phyloP scores from a whole-genome alignment of 257 asterid species.

The Rehmannia glutinosa region DNA sequence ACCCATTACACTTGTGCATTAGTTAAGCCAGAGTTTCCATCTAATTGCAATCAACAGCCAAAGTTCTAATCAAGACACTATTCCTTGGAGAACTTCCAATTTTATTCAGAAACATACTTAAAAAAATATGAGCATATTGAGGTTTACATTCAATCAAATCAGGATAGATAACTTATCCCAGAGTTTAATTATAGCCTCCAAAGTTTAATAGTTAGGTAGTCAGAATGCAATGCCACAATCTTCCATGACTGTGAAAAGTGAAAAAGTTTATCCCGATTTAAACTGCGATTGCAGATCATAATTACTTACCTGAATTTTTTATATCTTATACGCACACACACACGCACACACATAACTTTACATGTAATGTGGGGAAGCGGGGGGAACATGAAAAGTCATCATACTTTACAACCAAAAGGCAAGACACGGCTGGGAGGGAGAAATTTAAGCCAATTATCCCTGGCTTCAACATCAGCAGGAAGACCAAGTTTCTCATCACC shows the following conservation, averaged over 20 bases:
- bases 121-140: background rate
- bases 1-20: background rate
- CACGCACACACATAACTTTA: background rate
- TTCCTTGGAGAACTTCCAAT: background rate
- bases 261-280: background rate
- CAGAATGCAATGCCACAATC: background rate
- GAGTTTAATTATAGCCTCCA: background rate
- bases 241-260: background rate
- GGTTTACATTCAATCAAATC: background rate
- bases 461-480: conserved; percentile 85
- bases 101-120: background rate
- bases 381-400: conserved; percentile 7
- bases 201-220: background rate
- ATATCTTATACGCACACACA: background rate
- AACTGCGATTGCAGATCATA: background rate
- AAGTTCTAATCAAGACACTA: background rate
- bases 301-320: background rate
- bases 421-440: conserved; percentile 73
- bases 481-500: conserved; percentile 91
- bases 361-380: background rate
- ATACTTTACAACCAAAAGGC: conserved; percentile 93
- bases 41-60: background rate
- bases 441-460: conserved; percentile 78
- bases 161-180: background rate
- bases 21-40: background rate